Percentiles rank a stretch among this genome's conserved stretches.
These are phyloP conservation scores for Ochetophila trinervis DNA, from an alignment of 306 rosid genomes.

Conservation along the genomic window DNA sequence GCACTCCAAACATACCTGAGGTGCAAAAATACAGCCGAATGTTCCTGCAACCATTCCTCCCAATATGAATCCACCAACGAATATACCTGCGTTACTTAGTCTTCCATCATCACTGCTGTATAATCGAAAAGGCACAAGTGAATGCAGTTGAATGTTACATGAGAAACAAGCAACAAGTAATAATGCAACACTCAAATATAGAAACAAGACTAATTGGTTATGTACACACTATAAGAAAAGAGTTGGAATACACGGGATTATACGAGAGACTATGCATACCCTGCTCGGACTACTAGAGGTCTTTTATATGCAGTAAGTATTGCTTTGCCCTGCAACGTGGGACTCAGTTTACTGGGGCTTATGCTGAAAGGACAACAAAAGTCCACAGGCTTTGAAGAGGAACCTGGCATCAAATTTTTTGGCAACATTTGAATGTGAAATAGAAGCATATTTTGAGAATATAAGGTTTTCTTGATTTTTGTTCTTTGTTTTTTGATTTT, in stretches of 20 bases:
- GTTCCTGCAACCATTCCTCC: slow-evolving; percentile 65
- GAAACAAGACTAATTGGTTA: not conserved
- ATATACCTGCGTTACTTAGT: slow-evolving; percentile 38
- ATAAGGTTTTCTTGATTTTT: too few relatives aligned
- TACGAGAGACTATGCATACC: slow-evolving; percentile 31
- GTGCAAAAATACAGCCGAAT: slow-evolving; percentile 59
- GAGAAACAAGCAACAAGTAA: not conserved
- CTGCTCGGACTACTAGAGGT: slow-evolving; percentile 43
- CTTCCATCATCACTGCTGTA: slow-evolving; percentile 48
- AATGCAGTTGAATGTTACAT: not conserved
- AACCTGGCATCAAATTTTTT: slow-evolving; percentile 40
- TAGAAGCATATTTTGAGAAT: too few relatives aligned
- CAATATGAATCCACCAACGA: slow-evolving; percentile 60
- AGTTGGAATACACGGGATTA: not conserved
- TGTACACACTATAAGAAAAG: too few relatives aligned
- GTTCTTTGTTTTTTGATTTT: too few relatives aligned
- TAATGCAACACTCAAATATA: not conserved
- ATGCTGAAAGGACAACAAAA: slow-evolving; percentile 36
- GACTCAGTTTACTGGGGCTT: slow-evolving; percentile 19
- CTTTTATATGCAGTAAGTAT: slow-evolving; percentile 22
- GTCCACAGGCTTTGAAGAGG: slow-evolving; percentile 39
- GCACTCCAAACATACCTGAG: slow-evolving; percentile 42
- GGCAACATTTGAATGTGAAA: slow-evolving; percentile 18
- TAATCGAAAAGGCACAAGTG: not conserved
- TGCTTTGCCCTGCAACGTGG: slow-evolving; percentile 34